These are phyloP conservation scores for Kuraishia piskuri DNA, from an alignment of 805 yeast species.

Conservation along the genomic window DNA sequence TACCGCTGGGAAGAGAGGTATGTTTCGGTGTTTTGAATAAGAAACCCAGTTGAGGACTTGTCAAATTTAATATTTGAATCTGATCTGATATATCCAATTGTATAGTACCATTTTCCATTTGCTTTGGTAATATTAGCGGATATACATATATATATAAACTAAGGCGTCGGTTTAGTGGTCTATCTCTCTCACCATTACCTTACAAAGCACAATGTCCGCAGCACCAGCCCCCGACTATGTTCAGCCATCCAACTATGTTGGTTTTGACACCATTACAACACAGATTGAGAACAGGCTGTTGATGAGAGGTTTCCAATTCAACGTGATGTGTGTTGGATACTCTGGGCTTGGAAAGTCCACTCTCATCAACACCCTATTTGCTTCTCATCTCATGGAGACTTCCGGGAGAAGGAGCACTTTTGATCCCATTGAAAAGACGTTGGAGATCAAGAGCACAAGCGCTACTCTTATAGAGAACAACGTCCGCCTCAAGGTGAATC, in stretches of 20 bases:
- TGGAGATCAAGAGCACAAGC: slow-evolving; percentile 69
- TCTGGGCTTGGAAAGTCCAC: slow-evolving; percentile 96
- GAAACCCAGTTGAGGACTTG: neutral
- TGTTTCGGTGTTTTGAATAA: neutral
- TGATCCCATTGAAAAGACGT: slow-evolving; percentile 77
- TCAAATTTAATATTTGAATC: too few relatives aligned
- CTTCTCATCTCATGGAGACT: slow-evolving; percentile 68
- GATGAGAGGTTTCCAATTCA: slow-evolving; percentile 90
- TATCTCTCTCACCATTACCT: neutral
- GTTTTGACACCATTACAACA: slow-evolving; percentile 91
- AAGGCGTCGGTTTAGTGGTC: neutral
- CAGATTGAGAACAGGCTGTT: slow-evolving; percentile 90
- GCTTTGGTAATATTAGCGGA: neutral
- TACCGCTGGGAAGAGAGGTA: neutral
- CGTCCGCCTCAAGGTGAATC: slow-evolving; percentile 76
- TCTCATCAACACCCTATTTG: slow-evolving; percentile 80
- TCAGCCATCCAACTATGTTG: slow-evolving; percentile 72
- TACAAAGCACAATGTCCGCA: neutral
- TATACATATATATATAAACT: neutral
- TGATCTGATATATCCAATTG: neutral
- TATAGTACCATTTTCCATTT: too few relatives aligned
- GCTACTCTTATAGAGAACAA: slow-evolving; percentile 76
- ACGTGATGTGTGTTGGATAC: slow-evolving; percentile 87
- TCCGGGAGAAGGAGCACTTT: slow-evolving; percentile 59
- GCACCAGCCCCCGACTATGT: neutral